Evolutionary conservation across 768 basidiomycete genomes (phyloP), one percentile per base, ranked within the genome.

Genomic region (Krasilnikovozyma curviuscula): DNA sequence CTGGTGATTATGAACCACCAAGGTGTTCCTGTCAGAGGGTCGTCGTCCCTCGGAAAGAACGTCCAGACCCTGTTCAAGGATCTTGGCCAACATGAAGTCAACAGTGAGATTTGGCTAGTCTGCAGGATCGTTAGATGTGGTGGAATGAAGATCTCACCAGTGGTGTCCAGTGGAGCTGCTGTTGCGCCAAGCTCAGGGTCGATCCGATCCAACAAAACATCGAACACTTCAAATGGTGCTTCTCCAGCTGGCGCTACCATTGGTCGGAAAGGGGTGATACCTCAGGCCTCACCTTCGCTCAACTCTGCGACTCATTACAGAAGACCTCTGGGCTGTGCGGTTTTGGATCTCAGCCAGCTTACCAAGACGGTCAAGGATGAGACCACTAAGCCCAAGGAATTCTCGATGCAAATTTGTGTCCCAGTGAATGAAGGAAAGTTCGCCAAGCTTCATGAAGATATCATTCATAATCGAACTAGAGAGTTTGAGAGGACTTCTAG

Each of bases 281-380:
- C 16, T 29, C 27, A 5, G 7, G 18, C 12, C 10, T 29, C 27
- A 19, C 4, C 5, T 7, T 5, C 40, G 16, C 40, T 40, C 23
- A 40, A n/a, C 40, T 35, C 31, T 6, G 47, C 40, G 14, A 31
- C 47, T 2, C 27, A 27, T 29, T 81, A 80, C 58, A 74, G 91
- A 31, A 69, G 91, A 43, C 91, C 91, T 0, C 86, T 97, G 60
- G 91, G 88, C n/a, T 93, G 86, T 60, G 91, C 91, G 2, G 79
- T 93, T 9, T 66, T 95, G 46, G 84, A 93, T 57, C 65, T 97
- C 32, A 75, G 76, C 0, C 81, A 83, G 57, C 65, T 88, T 46
- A 71, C 67, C 55, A 76, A 74, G 58, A 75, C 83, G 68, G 67
- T 73, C 2, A 66, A 69, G 0, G 83, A 85, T 30, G 72, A 74